Evolutionary conservation across 2,329 filamentous ascomycete genomes (phyloP).

Genomic region (Xylariaceae sp.): DNA sequence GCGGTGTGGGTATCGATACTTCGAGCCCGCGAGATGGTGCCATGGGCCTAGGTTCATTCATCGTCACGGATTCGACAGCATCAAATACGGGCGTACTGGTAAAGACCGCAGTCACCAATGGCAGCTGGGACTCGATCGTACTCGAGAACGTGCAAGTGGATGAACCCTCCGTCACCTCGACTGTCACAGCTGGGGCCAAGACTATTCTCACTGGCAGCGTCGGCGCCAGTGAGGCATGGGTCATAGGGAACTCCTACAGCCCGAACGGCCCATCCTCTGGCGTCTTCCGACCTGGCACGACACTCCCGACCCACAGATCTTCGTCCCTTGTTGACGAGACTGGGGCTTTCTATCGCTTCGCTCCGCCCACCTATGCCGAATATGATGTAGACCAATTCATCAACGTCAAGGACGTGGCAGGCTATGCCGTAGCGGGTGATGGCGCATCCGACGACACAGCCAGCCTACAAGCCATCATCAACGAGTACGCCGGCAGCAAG

Average conservation of each 20-base stretch:
- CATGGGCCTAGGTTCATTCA: slow-evolving; percentile 7
- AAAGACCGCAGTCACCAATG: slow-evolving; percentile 27
- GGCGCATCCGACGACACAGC: slow-evolving; percentile 31
- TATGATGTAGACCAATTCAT: slow-evolving; percentile 37
- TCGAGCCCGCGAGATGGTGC: no score
- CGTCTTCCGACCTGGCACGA: slow-evolving; percentile 27
- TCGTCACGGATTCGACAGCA: slow-evolving; percentile 11
- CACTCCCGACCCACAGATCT: slow-evolving; percentile 27
- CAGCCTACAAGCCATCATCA: slow-evolving; percentile 27
- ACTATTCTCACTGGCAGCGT: slow-evolving; percentile 7
- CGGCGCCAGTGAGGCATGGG: slow-evolving; percentile 6
- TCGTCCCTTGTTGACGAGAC: slow-evolving; percentile 23
- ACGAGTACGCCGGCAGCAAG: slow-evolving; percentile 29
- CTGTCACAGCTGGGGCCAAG: no score
- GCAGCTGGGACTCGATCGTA: slow-evolving; percentile 26
- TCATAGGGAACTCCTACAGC: slow-evolving; percentile 6
- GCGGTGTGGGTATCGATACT: slow-evolving; percentile 11
- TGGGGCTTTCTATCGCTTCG: slow-evolving; percentile 35
- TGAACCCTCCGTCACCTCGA: slow-evolving; percentile 31
- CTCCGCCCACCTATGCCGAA: slow-evolving; percentile 38
- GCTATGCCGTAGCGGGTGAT: slow-evolving; percentile 38
- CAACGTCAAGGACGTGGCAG: slow-evolving; percentile 42
- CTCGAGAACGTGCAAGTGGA: slow-evolving; percentile 33
- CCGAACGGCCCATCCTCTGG: no score
- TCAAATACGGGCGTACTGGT: slow-evolving; percentile 17